These are phyloP conservation scores for Plectranthus barbatus DNA, from an alignment of 257 asterid genomes.

Conservation along the genomic window DNA sequence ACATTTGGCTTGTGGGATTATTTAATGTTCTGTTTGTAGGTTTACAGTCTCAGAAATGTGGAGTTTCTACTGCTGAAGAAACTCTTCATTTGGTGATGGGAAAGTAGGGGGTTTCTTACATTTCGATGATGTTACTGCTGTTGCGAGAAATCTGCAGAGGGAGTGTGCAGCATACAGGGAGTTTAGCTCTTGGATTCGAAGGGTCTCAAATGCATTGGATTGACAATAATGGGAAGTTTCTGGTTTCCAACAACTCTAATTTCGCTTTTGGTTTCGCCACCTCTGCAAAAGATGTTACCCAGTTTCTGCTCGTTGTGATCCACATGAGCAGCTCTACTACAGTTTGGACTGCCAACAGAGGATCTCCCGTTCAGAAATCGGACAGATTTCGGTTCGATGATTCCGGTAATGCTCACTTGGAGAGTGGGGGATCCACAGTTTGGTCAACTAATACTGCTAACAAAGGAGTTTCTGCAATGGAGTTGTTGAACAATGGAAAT, in stretches of 20 bases:
- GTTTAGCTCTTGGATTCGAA: constrained; percentile 49
- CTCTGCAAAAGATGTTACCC: constrained; percentile 48
- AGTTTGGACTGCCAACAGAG: constrained; percentile 85
- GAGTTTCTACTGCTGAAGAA: constrained; percentile 7
- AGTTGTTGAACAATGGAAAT: constrained; percentile 68
- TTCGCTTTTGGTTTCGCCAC: constrained; percentile 68
- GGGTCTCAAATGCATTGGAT: constrained; percentile 69
- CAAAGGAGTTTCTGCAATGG: constrained; percentile 65
- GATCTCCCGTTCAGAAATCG: constrained; percentile 41
- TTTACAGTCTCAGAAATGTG: too few species aligned
- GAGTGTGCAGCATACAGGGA: constrained; percentile 57
- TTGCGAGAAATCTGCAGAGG: constrained; percentile 31
- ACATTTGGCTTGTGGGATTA: constrained; percentile 10
- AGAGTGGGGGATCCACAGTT: constrained; percentile 37
- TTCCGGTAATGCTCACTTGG: constrained; percentile 56
- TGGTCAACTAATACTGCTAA: constrained; percentile 60
- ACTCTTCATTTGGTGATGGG: constrained; percentile 33
- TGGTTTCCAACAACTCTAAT: constrained; percentile 58
- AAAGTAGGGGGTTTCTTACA: constrained; percentile 23
- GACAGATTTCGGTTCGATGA: constrained; percentile 52
- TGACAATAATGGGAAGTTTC: constrained; percentile 66
- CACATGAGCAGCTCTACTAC: constrained; percentile 59
- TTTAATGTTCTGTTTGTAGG: neutral
- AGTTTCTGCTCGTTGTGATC: constrained; percentile 58
- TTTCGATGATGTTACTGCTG: constrained; percentile 18